Base-by-base conservation (phyloP, 257 asterid species). In the Avicennia marina region DNA sequence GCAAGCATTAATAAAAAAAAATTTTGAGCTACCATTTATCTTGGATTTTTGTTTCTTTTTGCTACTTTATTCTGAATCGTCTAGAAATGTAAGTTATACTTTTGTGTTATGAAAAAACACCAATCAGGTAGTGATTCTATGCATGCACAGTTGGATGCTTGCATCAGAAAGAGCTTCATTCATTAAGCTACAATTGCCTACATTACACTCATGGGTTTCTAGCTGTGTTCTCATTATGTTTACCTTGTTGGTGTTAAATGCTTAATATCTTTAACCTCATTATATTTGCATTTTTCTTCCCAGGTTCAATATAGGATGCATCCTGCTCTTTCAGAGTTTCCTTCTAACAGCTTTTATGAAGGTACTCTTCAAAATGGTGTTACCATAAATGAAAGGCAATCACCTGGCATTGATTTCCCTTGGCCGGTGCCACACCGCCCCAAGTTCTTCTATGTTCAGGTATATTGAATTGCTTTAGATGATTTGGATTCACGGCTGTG, bases 291-390 rank as follows among this genome's bases (percentile, higher is more conserved):
- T 42, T 20, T 24, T 21, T 48, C 40, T 34, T 41, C 64, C 42
- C 87, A 93, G 99, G 99, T 93, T 63, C 99, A 93, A 67, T 93
- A 89, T 58, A 81, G 97, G 72, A 93, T 93, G 99, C 99, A 93
- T 72, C 99, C 99, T 21, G 95, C 97, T 22, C 91, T 93, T 17
- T 93, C 97, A 1, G 97, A 89, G 74, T 89, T 86, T 56, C 99
- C 99, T 3, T 93, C 99, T 15, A 93, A 93, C 75, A 93, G 89
- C 79, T 93, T 93, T 68, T 93, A 93, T 58, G 96, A 93, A 81
- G 99, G 99, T 11, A 93, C 97, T 47, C 97, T 93, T 67, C 99
- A 93, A 75, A 93, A 93, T 70, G 99, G 99, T 62, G 99, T 93
- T 54, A 89, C 97, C 51, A 60, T 93, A 41, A 84, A 81, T 18